These are phyloP conservation scores for Amanita inopinata DNA, from an alignment of 768 basidiomycete species.

Conservation along the genomic window DNA sequence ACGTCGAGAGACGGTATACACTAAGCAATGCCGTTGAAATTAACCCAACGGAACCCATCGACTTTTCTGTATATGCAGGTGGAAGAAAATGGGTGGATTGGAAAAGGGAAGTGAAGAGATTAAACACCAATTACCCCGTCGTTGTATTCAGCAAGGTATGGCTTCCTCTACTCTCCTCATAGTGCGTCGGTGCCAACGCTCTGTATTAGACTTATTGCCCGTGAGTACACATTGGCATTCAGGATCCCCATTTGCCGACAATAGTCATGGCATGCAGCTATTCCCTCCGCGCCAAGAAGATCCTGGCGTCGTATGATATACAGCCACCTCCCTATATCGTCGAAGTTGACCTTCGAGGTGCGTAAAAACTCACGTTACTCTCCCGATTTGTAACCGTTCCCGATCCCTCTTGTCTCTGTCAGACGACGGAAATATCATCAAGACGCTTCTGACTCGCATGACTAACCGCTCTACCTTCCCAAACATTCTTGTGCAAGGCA, in stretches of 20 bases:
- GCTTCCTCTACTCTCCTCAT: constrained; percentile 10
- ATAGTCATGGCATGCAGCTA: constrained; percentile 28
- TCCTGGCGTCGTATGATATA: constrained; percentile 52
- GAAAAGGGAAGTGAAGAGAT: constrained; percentile 27
- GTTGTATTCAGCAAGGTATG: constrained; percentile 77
- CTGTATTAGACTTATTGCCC: constrained; percentile 57
- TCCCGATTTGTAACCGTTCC: background rate
- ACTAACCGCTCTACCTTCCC: constrained; percentile 68
- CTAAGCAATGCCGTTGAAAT: constrained; percentile 30
- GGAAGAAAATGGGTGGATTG: constrained; percentile 35
- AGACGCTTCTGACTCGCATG: constrained; percentile 53
- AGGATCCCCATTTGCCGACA: background rate
- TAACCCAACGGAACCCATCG: constrained; percentile 38
- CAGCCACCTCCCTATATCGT: constrained; percentile 57
- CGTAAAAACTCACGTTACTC: constrained; percentile 20
- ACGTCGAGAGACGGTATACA: constrained; percentile 29
- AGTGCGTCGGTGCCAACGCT: background rate
- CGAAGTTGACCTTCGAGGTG: constrained; percentile 71
- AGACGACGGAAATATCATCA: constrained; percentile 59
- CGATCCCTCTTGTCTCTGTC: background rate
- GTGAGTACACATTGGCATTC: constrained; percentile 27
- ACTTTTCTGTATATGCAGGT: constrained; percentile 45
- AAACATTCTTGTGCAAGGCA: constrained; percentile 58
- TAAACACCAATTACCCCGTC: constrained; percentile 49
- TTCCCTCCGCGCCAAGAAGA: constrained; percentile 50